Evolutionary conservation across 1,284 basidiomycete genomes (phyloP).

Genomic region (Rhodotorula sp.): DNA sequence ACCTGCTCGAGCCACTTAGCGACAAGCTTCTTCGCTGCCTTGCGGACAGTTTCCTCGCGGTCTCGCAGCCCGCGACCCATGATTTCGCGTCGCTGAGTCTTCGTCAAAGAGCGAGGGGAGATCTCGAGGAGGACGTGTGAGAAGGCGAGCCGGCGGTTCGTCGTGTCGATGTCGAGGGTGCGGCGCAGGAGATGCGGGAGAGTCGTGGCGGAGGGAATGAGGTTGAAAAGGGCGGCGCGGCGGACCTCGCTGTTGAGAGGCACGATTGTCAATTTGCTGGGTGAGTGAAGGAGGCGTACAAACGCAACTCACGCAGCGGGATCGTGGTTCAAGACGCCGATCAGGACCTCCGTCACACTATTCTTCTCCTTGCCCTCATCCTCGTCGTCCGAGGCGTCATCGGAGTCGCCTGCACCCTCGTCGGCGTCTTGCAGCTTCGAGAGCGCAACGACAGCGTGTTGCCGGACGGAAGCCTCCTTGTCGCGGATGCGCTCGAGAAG

Average conservation of each 20-base stretch:
- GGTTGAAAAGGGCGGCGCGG: slow-evolving; percentile 75
- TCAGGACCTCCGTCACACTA: slow-evolving; percentile 33
- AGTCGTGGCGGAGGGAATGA: slow-evolving; percentile 63
- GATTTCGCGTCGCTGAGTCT: slow-evolving; percentile 72
- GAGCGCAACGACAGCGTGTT: slow-evolving; percentile 80
- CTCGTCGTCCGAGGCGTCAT: slow-evolving; percentile 59
- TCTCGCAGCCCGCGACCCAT: slow-evolving; percentile 83
- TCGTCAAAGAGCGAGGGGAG: slow-evolving; percentile 64
- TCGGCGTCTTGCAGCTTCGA: slow-evolving; percentile 72
- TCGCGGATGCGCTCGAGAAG: slow-evolving; percentile 78
- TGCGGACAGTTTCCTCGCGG: slow-evolving; percentile 75
- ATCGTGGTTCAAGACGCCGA: slow-evolving; percentile 69
- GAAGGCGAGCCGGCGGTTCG: slow-evolving; percentile 79
- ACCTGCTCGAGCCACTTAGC: slow-evolving; percentile 57
- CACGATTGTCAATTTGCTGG: neutral
- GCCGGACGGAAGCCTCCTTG: slow-evolving; percentile 78
- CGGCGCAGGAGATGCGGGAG: slow-evolving; percentile 71
- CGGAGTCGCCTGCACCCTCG: slow-evolving; percentile 67
- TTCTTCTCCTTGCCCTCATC: slow-evolving; percentile 54
- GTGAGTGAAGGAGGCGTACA: neutral
- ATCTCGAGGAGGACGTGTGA: slow-evolving; percentile 60
- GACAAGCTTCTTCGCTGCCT: slow-evolving; percentile 74
- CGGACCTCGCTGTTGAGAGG: slow-evolving; percentile 73
- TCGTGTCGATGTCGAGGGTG: slow-evolving; percentile 78
- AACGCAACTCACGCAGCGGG: slow-evolving; percentile 63